phyloP scores from a whole-genome alignment of 345 rosid species.

The Salix viminalis region DNA sequence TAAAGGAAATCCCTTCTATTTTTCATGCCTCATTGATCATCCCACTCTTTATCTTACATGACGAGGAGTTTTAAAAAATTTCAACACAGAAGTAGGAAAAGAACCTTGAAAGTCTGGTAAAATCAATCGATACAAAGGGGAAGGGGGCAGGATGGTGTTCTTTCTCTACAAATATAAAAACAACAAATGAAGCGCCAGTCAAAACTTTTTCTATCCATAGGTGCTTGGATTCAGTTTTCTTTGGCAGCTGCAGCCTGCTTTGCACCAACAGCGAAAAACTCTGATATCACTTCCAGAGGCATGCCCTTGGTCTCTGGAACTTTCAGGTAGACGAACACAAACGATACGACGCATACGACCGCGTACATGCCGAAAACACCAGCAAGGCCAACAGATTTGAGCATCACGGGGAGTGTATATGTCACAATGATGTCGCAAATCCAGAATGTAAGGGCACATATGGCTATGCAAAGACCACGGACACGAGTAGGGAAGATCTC shows the following conservation, averaged over 20 bases:
- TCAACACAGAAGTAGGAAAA: not conserved
- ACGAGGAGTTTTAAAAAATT: not conserved
- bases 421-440: constrained; percentile 73
- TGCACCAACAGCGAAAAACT: constrained; percentile 84
- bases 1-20: not conserved
- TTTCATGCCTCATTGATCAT: not conserved
- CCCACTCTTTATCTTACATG: not conserved
- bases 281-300: constrained; percentile 95
- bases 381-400: constrained; percentile 67
- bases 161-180: constrained; percentile 19
- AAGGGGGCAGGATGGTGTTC: not conserved
- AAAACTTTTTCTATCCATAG: constrained; percentile 17
- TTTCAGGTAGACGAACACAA: constrained; percentile 67
- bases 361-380: constrained; percentile 85
- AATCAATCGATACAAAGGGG: not conserved
- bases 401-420: constrained; percentile 75
- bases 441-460: constrained; percentile 88
- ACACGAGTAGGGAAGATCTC: constrained; percentile 95
- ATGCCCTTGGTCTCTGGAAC: constrained; percentile 96
- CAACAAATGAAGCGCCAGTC: not conserved
- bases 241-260: constrained; percentile 56
- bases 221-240: constrained; percentile 30
- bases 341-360: constrained; percentile 57
- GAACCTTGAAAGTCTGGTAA: constrained; percentile 1
- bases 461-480: constrained; percentile 88